phyloP scores from a whole-genome alignment of 73 alveolate genomes.

The Tetrahymena malaccensis region DNA sequence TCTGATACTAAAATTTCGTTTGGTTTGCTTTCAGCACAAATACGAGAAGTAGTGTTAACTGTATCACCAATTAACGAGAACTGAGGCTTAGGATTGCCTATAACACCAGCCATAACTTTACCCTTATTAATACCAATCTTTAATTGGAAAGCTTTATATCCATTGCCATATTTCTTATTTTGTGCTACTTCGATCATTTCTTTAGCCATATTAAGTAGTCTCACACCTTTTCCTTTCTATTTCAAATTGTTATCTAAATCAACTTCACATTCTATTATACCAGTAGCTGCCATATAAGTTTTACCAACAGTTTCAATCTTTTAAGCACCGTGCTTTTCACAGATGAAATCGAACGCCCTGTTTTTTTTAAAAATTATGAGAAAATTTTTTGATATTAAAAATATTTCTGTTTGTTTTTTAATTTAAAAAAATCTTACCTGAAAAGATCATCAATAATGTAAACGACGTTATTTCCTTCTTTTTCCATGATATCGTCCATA shows the following conservation, averaged over 20 bases:
- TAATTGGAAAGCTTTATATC: slow-evolving; percentile 30
- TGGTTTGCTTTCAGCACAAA: slow-evolving; percentile 4
- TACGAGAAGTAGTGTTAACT: slow-evolving; percentile 40
- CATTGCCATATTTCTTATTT: slow-evolving; percentile 36
- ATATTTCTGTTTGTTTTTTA: background rate
- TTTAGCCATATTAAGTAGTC: slow-evolving; percentile 29
- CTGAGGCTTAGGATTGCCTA: slow-evolving; percentile 40
- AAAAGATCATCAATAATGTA: slow-evolving; percentile 22
- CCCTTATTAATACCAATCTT: slow-evolving; percentile 44
- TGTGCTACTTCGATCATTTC: slow-evolving; percentile 13
- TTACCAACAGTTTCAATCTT: slow-evolving; percentile 77
- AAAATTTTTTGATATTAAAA: background rate
- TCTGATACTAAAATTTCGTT: slow-evolving; percentile 13
- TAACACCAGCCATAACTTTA: slow-evolving; percentile 46
- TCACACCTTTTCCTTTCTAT: slow-evolving; percentile 22
- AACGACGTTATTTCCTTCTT: slow-evolving; percentile 24
- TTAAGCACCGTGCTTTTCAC: slow-evolving; percentile 45
- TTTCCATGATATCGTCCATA: slow-evolving; percentile 25
- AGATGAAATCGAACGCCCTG: slow-evolving; percentile 60
- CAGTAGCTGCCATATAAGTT: slow-evolving; percentile 77
- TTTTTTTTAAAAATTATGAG: background rate
- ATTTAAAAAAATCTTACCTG: background rate
- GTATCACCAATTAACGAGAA: slow-evolving; percentile 47
- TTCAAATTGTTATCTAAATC: slow-evolving; percentile 23
- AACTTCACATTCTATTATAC: slow-evolving; percentile 57